Conservation (phyloP, 2,329 filamentous ascomycete genomes). For the Paecilomyces formosus region DNA sequence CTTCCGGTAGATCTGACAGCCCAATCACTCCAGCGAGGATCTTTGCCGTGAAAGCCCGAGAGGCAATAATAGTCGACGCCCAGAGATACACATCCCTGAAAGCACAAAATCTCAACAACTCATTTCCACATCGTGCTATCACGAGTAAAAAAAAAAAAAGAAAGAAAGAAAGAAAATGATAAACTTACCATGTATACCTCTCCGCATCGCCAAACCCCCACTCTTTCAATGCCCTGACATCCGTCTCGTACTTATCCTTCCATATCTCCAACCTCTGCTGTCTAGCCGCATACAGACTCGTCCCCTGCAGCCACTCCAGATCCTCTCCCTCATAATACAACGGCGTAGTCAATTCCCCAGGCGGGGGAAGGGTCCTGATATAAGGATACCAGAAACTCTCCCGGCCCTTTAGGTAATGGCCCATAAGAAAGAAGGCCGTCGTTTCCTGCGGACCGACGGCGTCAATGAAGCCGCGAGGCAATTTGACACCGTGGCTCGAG, state of each 20-base stretch:
- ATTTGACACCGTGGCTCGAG: conserved; percentile 26
- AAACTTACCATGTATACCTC: conserved; percentile 32
- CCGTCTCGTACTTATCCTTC: conserved; percentile 30
- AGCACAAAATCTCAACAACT: conserved; percentile 4
- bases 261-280: conserved; percentile 26
- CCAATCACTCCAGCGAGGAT: conserved; percentile 30
- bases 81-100: conserved; percentile 39
- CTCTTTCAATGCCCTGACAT: conserved; percentile 21
- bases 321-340: conserved; percentile 59
- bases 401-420: conserved; percentile 54
- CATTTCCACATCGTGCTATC: background rate
- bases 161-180: background rate
- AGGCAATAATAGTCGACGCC: conserved; percentile 38
- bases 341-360: conserved; percentile 53
- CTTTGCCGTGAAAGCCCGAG: conserved; percentile 37
- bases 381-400: conserved; percentile 63
- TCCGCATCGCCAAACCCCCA: conserved; percentile 22
- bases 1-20: conserved; percentile 35
- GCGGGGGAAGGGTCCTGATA: conserved; percentile 57
- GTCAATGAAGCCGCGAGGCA: conserved; percentile 46
- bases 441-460: conserved; percentile 51
- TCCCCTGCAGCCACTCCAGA: conserved; percentile 39
- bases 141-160: background rate
- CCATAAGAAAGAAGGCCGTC: conserved; percentile 61
- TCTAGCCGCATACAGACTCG: conserved; percentile 25